A percentile compares a stretch with the other conserved stretches of the same genome.
phyloP scores from a whole-genome alignment of 2,329 filamentous ascomycete species.

The Whalleya microplaca region DNA sequence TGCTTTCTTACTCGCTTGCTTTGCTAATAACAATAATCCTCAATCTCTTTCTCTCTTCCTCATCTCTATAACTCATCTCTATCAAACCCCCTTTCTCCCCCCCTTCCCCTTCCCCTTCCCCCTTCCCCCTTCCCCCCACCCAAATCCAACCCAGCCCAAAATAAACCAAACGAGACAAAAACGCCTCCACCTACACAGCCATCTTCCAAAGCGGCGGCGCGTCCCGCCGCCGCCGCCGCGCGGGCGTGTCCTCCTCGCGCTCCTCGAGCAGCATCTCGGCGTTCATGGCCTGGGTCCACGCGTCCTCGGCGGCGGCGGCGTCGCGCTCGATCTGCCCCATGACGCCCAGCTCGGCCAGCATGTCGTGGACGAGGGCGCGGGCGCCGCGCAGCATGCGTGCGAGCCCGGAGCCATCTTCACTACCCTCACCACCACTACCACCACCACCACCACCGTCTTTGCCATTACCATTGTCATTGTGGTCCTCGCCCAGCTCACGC shows the following conservation, averaged over 20 bases:
- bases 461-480: neutral
- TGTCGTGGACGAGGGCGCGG: conserved; percentile 55
- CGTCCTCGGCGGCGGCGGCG: conserved; percentile 57
- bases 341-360: conserved; percentile 63
- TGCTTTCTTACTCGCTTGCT: neutral
- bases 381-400: conserved; percentile 30
- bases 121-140: no score
- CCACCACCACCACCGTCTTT: no score
- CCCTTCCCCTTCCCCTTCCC: neutral
- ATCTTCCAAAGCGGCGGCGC: conserved; percentile 37
- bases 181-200: conserved; percentile 9
- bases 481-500: conserved; percentile 47
- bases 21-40: neutral
- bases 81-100: no score
- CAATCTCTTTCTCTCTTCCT: neutral
- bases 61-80: no score
- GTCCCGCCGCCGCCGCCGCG: no score
- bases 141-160: neutral
- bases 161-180: neutral
- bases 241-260: no score
- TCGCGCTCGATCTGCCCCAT: conserved; percentile 67
- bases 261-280: conserved; percentile 39
- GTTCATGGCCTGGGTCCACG: conserved; percentile 63
- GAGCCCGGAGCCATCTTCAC: conserved; percentile 26
- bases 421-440: no score